phyloP scores from a whole-genome alignment of 352 stramenopile genomes.

The Pseudoperonospora humuli region DNA sequence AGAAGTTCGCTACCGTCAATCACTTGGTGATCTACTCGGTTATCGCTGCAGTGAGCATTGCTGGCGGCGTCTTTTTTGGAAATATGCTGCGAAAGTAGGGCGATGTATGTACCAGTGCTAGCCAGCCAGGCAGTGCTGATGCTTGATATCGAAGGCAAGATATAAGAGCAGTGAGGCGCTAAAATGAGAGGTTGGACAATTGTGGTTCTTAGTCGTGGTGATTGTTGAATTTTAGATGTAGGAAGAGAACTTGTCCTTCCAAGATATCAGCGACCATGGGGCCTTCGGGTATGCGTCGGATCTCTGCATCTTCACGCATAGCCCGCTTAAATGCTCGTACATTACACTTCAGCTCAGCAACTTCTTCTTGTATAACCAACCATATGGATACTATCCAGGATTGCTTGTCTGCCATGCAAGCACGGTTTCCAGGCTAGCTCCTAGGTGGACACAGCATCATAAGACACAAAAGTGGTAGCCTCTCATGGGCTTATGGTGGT shows the following conservation, averaged over 20 bases:
- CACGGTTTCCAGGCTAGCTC: too few relatives aligned
- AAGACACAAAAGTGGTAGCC: too few relatives aligned
- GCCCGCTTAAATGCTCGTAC: background rate
- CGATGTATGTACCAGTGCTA: background rate
- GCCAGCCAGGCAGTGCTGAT: background rate
- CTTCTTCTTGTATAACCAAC: too few relatives aligned
- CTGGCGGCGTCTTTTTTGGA: constrained; percentile 23
- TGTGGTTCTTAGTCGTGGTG: background rate
- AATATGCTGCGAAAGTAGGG: constrained; percentile 17
- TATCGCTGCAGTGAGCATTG: constrained; percentile 32
- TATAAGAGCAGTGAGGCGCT: background rate
- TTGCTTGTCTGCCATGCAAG: too few relatives aligned
- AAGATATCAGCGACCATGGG: too few relatives aligned
- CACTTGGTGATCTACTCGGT: constrained; percentile 38
- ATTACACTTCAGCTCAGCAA: background rate
- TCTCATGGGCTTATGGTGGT: too few relatives aligned
- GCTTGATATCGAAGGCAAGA: background rate
- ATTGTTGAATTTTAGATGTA: background rate
- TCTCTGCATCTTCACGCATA: background rate
- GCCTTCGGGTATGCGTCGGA: background rate
- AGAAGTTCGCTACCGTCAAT: constrained; percentile 33
- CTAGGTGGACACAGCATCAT: too few relatives aligned
- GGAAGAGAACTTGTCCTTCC: too few relatives aligned
- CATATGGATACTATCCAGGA: too few relatives aligned
- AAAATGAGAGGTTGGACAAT: background rate